Base-by-base conservation (phyloP, 495 filamentous ascomycete species). In the Delitschia confertaspora region DNA sequence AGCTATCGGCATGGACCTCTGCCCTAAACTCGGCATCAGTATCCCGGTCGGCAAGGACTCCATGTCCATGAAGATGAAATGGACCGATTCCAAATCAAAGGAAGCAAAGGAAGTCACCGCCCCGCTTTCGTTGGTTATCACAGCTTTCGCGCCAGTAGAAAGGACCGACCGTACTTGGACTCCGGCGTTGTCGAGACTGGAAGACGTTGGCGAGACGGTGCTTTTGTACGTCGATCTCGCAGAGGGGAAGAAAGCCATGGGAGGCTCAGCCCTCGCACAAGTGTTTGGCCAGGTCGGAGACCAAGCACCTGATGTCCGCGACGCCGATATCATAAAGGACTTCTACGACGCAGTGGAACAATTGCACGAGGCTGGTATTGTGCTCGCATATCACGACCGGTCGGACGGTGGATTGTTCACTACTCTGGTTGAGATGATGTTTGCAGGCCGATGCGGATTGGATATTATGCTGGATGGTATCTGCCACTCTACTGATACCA, bases 11-110 rank as follows among this genome's bases (percentile, higher is more conserved):
- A 76, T 94, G 69, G 83, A 89, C n/a, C 66, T 95, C 4, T 83
- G 79, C 57, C 84, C 84, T 16, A 75, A 80, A 55, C 71, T 96
- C 25, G 86, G 85, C 14, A 77, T 96, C 52, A 85, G 82, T 42
- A 95, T 96, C 42, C 93, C 91, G 3, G 91, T 95, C 6, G 91
- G 91, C 37, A 95, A 96, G 66, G 91, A 98, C 61, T 95, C 89
- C 3, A 94, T 91, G 65, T 93, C 86, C 11, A 96, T 98, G 91
- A 95, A 95, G 69, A 88, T 91, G 66, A 83, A 85, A 43, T 98
- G 91, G 93, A 82, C 77, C 53, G 85, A 91, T 41, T 69, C 71
- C 27, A 71, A 78, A 36, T 74, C 71, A 6, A 77, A 78, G 31
- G 66, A 75, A 31, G 60, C 70, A 6, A 94, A 83, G 69, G 85